Evolutionary conservation across 306 rosid genomes (phyloP).

Genomic region (Lathyrus tuberosus): DNA sequence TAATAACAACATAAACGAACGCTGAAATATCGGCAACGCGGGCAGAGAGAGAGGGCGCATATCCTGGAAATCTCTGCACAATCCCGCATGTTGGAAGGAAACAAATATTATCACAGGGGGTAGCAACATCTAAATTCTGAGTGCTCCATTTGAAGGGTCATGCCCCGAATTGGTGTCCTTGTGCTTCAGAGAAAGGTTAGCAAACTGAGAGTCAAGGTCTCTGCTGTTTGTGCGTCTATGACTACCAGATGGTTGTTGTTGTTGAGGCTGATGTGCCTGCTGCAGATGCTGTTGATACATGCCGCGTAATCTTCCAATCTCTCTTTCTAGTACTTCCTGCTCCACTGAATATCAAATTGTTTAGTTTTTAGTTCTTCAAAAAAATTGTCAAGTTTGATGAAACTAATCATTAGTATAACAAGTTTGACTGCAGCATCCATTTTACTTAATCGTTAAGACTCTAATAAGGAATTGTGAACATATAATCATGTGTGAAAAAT

Average conservation of each 20-base stretch:
- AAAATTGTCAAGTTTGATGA: constrained; percentile 15
- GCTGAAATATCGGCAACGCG: constrained; percentile 48
- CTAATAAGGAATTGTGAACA: no score
- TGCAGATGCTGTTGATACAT: constrained; percentile 77
- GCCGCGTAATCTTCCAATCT: constrained; percentile 82
- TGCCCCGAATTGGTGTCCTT: constrained; percentile 75
- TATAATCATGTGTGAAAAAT: no score
- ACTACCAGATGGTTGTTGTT: constrained; percentile 71
- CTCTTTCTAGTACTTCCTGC: constrained; percentile 98
- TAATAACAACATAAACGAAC: constrained; percentile 41
- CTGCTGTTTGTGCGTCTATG: constrained; percentile 85
- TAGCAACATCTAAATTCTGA: constrained; percentile 62
- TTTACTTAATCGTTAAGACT: no score
- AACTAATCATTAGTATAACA: constrained; percentile 2
- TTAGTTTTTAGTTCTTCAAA: constrained; percentile 46
- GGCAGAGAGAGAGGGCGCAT: constrained; percentile 53
- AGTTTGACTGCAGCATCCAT: no score
- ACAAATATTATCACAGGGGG: constrained; percentile 41
- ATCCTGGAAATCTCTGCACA: constrained; percentile 61
- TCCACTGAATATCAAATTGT: constrained; percentile 73
- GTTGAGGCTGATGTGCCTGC: constrained; percentile 51
- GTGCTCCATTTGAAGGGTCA: constrained; percentile 70
- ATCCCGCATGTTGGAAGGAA: constrained; percentile 54
- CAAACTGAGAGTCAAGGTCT: constrained; percentile 90
- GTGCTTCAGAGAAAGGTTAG: constrained; percentile 84